phyloP scores from a whole-genome alignment of 768 basidiomycete species.

The Boletus patriciae region DNA sequence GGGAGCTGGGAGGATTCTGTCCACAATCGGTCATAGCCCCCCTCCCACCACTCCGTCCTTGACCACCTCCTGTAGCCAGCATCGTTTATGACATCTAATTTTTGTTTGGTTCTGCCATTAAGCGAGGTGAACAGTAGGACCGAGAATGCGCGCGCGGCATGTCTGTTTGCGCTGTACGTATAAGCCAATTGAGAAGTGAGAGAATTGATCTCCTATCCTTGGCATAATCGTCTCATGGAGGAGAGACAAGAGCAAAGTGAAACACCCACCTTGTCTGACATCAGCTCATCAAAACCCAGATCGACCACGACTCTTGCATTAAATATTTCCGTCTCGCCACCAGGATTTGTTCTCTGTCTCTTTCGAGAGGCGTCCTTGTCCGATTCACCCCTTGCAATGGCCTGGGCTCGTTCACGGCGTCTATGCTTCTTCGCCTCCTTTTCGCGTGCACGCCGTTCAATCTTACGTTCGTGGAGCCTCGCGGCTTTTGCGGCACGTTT shows the following conservation, averaged over 20 bases:
- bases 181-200: conserved; percentile 90
- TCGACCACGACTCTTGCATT: conserved; percentile 78
- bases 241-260: conserved; percentile 14
- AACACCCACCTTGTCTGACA: conserved; percentile 83
- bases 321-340: conserved; percentile 45
- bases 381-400: conserved; percentile 48
- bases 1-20: conserved; percentile 15
- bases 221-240: conserved; percentile 11
- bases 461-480: conserved; percentile 61
- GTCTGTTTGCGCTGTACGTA: conserved; percentile 85
- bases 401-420: conserved; percentile 57
- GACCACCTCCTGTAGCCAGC: conserved; percentile 79
- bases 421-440: conserved; percentile 77
- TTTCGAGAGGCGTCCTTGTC: conserved; percentile 27
- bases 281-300: conserved; percentile 88
- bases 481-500: conserved; percentile 76
- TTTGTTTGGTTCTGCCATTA: conserved; percentile 62
- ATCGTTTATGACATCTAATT: conserved; percentile 63
- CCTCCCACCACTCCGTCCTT: conserved; percentile 80
- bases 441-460: conserved; percentile 73
- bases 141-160: conserved; percentile 66
- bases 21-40: conserved; percentile 75
- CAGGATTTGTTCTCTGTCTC: conserved; percentile 24
- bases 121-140: conserved; percentile 79
- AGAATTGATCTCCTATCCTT: conserved; percentile 80